phyloP scores from a whole-genome alignment of 169 alveolate species.

The Blepharisma undulans region DNA sequence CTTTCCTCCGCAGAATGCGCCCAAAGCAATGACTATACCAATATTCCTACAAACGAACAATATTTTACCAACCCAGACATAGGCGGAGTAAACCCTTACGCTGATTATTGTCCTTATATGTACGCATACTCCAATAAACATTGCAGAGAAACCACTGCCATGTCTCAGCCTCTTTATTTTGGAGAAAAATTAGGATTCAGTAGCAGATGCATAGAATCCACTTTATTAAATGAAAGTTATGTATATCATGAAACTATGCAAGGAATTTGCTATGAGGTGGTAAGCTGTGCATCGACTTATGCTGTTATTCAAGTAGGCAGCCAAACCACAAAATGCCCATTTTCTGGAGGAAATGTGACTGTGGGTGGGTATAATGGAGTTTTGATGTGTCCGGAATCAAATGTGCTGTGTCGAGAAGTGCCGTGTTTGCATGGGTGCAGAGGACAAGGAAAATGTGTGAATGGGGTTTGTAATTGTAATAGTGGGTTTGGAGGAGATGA shows the following conservation, averaged over 20 bases:
- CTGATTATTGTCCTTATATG: conserved; percentile 31
- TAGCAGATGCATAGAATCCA: neutral
- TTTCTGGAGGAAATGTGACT: neutral
- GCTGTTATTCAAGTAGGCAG: neutral
- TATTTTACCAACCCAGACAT: neutral
- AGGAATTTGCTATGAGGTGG: neutral
- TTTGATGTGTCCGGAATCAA: neutral
- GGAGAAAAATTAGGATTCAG: neutral
- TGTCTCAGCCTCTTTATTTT: neutral
- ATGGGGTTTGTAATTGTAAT: conserved; percentile 20
- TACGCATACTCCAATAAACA: neutral
- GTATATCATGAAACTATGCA: neutral
- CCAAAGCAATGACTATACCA: neutral
- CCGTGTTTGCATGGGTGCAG: conserved; percentile 11
- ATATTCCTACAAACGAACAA: neutral
- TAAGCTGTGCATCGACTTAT: neutral
- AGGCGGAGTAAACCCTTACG: neutral
- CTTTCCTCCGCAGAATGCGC: neutral
- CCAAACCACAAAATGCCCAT: neutral
- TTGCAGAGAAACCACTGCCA: neutral
- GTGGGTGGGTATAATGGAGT: conserved; percentile 13
- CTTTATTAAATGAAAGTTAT: neutral
- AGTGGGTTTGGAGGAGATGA: conserved; percentile 35
- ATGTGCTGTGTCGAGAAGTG: neutral
- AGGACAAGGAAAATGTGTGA: neutral